These are phyloP conservation scores for Trametes versicolor DNA, from an alignment of 1,284 basidiomycete species.

Conservation along the genomic window DNA sequence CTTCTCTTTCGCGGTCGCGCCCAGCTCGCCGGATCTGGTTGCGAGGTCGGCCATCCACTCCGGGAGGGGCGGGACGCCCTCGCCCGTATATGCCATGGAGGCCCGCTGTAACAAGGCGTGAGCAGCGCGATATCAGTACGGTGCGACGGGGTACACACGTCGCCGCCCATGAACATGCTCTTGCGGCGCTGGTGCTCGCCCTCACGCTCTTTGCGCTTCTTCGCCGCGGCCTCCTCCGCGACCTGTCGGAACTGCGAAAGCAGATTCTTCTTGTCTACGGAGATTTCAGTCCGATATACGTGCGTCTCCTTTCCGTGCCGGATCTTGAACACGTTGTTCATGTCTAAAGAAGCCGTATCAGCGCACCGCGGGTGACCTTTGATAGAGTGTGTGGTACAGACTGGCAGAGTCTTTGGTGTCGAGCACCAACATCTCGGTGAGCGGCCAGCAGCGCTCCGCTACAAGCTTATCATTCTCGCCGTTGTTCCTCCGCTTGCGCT, in stretches of 20 bases:
- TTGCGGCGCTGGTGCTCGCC: slow-evolving; percentile 90
- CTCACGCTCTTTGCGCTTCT: slow-evolving; percentile 91
- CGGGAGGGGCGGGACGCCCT: slow-evolving; percentile 58
- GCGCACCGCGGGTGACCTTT: neutral
- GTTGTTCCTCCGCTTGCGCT: slow-evolving; percentile 58
- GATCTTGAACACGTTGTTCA: slow-evolving; percentile 97
- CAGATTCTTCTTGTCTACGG: slow-evolving; percentile 88
- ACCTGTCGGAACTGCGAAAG: slow-evolving; percentile 90
- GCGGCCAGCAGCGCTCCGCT: slow-evolving; percentile 92
- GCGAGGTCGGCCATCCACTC: slow-evolving; percentile 79
- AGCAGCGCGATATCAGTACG: neutral
- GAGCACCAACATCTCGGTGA: slow-evolving; percentile 92
- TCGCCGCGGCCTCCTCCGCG: slow-evolving; percentile 89
- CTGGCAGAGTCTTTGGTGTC: slow-evolving; percentile 96
- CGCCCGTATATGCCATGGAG: slow-evolving; percentile 38
- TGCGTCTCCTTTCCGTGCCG: slow-evolving; percentile 93
- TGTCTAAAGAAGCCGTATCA: slow-evolving; percentile 57
- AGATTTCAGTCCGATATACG: slow-evolving; percentile 88
- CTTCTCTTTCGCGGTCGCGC: slow-evolving; percentile 70
- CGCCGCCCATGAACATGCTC: slow-evolving; percentile 74
- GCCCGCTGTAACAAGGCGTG: slow-evolving; percentile 35
- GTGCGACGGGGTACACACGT: slow-evolving; percentile 53
- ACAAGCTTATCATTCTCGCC: slow-evolving; percentile 74
- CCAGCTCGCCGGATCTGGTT: slow-evolving; percentile 59
- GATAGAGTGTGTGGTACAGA: slow-evolving; percentile 50